A percentile compares a stretch with the other conserved stretches of the same genome.
phyloP scores from a whole-genome alignment of 495 filamentous ascomycete species.

The Penicillium robsamsonii region DNA sequence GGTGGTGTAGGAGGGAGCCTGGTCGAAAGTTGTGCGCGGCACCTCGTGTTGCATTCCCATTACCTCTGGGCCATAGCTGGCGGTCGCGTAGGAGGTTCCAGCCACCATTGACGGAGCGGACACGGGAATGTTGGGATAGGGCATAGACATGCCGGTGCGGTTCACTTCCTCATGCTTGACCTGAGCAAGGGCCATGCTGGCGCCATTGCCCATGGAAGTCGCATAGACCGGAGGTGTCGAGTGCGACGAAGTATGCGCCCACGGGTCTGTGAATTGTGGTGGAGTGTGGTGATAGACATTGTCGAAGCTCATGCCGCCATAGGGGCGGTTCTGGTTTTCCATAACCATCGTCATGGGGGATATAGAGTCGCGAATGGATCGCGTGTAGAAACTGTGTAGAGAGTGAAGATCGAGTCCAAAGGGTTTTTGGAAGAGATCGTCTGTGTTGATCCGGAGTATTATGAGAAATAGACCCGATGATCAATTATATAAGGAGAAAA shows the following conservation, averaged over 20 bases:
- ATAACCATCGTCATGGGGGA: constrained; percentile 81
- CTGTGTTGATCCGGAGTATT: constrained; percentile 22
- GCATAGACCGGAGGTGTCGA: constrained; percentile 54
- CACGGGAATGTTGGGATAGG: constrained; percentile 70
- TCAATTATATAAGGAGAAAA: constrained; percentile 25
- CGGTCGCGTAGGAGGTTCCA: constrained; percentile 67
- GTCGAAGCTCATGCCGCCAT: constrained; percentile 80
- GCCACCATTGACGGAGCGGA: constrained; percentile 66
- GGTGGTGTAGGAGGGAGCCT: constrained; percentile 63
- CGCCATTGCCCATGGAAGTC: constrained; percentile 57
- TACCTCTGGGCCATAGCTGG: constrained; percentile 66
- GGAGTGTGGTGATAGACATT: constrained; percentile 67
- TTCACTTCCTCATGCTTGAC: constrained; percentile 56
- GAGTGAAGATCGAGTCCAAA: constrained; percentile 4
- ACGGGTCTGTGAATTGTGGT: constrained; percentile 93
- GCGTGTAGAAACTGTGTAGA: constrained; percentile 20
- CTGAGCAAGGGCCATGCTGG: constrained; percentile 52
- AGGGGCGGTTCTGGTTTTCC: constrained; percentile 78
- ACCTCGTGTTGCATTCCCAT: constrained; percentile 72
- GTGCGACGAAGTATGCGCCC: constrained; percentile 62
- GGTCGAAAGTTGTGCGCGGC: constrained; percentile 49
- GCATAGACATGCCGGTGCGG: constrained; percentile 66
- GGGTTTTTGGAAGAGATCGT: constrained; percentile 16
- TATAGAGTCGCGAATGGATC: constrained; percentile 25
- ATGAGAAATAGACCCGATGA: constrained; percentile 32